Conservation (phyloP, 2,329 filamentous ascomycete species). For the Fusarium armeniacum region DNA sequence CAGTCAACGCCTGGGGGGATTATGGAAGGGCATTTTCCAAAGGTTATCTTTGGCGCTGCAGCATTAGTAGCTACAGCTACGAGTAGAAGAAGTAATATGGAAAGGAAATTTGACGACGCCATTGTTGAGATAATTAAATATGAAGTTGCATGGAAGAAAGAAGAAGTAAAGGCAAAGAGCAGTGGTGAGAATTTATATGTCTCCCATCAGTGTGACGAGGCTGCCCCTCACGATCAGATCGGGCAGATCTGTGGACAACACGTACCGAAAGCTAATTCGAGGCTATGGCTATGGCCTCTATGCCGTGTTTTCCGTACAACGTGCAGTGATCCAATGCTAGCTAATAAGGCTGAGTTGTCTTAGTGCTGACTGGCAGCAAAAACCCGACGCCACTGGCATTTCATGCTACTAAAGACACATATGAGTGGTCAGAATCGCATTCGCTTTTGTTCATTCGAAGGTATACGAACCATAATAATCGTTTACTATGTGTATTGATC, state of each 20-base stretch:
- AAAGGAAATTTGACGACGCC: conserved; percentile 1
- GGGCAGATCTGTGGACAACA: background rate
- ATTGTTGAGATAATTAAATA: background rate
- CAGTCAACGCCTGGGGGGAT: conserved; percentile 40
- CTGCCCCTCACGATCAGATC: conserved; percentile 6
- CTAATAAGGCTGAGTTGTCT: background rate
- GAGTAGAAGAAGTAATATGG: conserved; percentile 7
- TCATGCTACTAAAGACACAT: background rate
- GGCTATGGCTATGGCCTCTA: background rate
- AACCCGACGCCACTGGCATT: conserved; percentile 14
- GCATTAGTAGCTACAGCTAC: background rate
- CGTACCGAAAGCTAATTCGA: conserved; percentile 25
- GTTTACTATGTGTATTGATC: background rate
- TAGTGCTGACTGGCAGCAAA: conserved; percentile 29
- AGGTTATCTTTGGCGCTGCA: conserved; percentile 20
- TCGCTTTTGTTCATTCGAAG: background rate
- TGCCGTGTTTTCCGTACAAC: conserved; percentile 23
- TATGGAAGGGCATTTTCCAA: conserved; percentile 16
- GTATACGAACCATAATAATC: background rate
- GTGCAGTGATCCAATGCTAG: background rate
- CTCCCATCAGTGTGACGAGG: background rate
- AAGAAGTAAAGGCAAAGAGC: background rate
- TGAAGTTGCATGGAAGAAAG: too few relatives aligned
- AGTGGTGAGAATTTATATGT: conserved; percentile 16
- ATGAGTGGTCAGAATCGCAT: background rate